phyloP scores from a whole-genome alignment of 306 rosid species.

The Rosa rugosa region DNA sequence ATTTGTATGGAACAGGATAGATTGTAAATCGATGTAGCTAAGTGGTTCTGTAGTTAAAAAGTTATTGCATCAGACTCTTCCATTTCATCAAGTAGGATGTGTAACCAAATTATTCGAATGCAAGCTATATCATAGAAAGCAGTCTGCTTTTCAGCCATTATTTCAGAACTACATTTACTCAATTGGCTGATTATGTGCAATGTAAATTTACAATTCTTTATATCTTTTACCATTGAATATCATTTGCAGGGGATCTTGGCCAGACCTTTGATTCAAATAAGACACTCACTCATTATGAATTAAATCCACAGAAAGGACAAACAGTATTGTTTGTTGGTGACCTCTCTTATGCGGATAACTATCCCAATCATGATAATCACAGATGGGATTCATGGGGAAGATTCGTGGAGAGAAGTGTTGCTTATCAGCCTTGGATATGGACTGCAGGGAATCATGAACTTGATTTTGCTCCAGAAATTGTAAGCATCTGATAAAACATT shows the following conservation, averaged over 20 bases:
- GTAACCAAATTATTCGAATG: neutral
- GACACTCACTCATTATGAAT: conserved; percentile 76
- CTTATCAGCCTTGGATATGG: conserved; percentile 99
- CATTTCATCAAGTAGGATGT: neutral
- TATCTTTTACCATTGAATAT: neutral
- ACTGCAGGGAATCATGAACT: conserved; percentile 90
- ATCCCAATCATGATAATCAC: conserved; percentile 63
- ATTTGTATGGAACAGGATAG: neutral
- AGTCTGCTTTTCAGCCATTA: no score
- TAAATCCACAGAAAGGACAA: conserved; percentile 59
- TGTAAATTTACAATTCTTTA: neutral
- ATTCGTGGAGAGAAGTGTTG: conserved; percentile 72
- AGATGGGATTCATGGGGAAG: conserved; percentile 97
- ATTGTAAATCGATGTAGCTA: neutral
- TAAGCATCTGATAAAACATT: conserved; percentile 28
- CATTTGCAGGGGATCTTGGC: conserved; percentile 73
- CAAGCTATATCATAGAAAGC: neutral
- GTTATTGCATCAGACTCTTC: neutral
- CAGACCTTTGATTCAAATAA: conserved; percentile 79
- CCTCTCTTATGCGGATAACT: conserved; percentile 75
- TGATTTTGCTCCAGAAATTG: conserved; percentile 71
- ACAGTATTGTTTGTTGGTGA: conserved; percentile 76
- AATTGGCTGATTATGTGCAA: neutral
- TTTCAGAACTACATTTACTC: neutral
- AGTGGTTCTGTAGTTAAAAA: neutral